Conservation (phyloP, 495 filamentous ascomycete species). For the Penicillium mononematosum region DNA sequence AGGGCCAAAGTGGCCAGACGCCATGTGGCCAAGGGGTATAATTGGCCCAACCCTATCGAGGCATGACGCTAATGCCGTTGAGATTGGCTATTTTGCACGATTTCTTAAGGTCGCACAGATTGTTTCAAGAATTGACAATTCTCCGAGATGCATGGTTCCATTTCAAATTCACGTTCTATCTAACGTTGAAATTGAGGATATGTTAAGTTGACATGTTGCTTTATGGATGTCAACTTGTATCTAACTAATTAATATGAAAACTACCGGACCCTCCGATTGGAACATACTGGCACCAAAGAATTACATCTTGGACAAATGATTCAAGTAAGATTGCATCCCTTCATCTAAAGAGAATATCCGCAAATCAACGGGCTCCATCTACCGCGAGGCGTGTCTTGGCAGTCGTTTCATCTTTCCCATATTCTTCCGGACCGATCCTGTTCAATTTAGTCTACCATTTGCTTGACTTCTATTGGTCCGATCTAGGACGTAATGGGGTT, state of each 20-base stretch:
- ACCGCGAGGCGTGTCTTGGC: conserved; percentile 15
- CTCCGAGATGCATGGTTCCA: neutral
- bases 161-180: neutral
- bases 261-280: conserved; percentile 5
- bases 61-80: conserved; percentile 6
- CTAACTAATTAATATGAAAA: neutral
- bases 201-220: neutral
- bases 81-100: conserved; percentile 11
- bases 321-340: conserved; percentile 4
- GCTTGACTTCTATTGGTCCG: neutral
- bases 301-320: neutral
- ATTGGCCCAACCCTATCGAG: conserved; percentile 1
- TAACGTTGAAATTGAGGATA: neutral
- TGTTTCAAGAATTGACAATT: neutral
- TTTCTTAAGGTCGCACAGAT: neutral
- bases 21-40: neutral
- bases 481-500: neutral
- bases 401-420: conserved; percentile 4
- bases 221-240: neutral
- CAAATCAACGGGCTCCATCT: conserved; percentile 6
- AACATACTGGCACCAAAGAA: neutral
- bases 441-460: neutral
- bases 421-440: neutral
- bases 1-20: neutral
- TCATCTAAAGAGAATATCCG: neutral